These are phyloP conservation scores for Pseudocercospora cruenta DNA, from an alignment of 2,329 filamentous ascomycete species.

Conservation along the genomic window DNA sequence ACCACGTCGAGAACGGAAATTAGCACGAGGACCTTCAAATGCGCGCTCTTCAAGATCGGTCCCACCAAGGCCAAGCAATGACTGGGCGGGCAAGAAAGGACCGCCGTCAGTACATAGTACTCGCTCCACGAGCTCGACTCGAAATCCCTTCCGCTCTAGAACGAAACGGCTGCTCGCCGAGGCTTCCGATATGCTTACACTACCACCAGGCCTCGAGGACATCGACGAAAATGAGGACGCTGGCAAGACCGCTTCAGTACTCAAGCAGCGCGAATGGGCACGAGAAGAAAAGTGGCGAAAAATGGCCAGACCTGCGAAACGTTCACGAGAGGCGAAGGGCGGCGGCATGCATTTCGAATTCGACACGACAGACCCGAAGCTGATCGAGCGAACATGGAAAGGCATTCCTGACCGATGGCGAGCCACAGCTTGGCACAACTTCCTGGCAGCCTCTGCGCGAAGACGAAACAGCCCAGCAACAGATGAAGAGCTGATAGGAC, in stretches of 20 bases:
- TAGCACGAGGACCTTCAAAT: constrained; percentile 56
- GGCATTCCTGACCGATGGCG: constrained; percentile 97
- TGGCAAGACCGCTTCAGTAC: constrained; percentile 50
- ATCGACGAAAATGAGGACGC: constrained; percentile 52
- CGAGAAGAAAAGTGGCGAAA: constrained; percentile 69
- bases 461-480: constrained; percentile 61
- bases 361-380: constrained; percentile 74
- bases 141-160: constrained; percentile 52
- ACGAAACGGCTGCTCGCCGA: constrained; percentile 61
- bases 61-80: constrained; percentile 31
- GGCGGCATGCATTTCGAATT: constrained; percentile 75
- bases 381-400: constrained; percentile 94
- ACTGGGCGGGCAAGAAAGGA: constrained; percentile 38
- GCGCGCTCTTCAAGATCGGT: constrained; percentile 47
- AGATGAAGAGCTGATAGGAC: constrained; percentile 71
- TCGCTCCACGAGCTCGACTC: constrained; percentile 43
- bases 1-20: constrained; percentile 57
- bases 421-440: constrained; percentile 90
- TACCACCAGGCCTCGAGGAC: constrained; percentile 57
- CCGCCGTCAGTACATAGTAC: constrained; percentile 43
- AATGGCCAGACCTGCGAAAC: constrained; percentile 59
- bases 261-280: constrained; percentile 62
- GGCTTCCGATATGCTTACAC: constrained; percentile 67
- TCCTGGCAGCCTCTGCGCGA: constrained; percentile 76
- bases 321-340: constrained; percentile 42